Evolutionary conservation across 2,329 filamentous ascomycete species (phyloP), one percentile per base, ranked within the genome.

Genomic region (Colletotrichum theobromicola): DNA sequence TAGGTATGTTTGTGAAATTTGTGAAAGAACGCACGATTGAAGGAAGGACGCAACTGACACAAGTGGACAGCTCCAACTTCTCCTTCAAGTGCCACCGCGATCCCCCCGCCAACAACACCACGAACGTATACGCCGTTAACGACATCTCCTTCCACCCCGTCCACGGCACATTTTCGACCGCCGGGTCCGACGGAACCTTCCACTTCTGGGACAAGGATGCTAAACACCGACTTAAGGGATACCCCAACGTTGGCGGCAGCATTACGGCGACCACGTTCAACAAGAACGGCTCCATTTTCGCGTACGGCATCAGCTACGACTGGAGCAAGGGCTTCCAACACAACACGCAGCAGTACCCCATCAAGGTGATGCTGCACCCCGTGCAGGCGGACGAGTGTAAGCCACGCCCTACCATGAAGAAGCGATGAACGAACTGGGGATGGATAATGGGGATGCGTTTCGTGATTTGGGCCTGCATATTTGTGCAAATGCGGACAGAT

Each of bases 41-140:
- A n/a, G n/a, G n/a, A n/a, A n/a, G n/a, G n/a, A n/a, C n/a, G n/a
- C 46, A 60, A 58, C 64, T 77, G 37, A 72, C 62, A 72, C 62
- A n/a, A 28, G 8, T n/a, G n/a, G 4, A 24, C 77, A 93, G 93
- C 80, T 94, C 93, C 81, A 98, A 99, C 88, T 99, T 99, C 88
- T 98, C 95, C 55, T 99, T 99, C 92, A 98, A 98, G 86, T 99
- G 97, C 85, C 97, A 99, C 84, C 95, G 97, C 74, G 95, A 98
- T 80, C 91, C 92, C 7, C 91, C 94, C 2, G 86, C 92, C 72
- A 91, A 91, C 80, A 96, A 95, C 84, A 87, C 93, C 77, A 95
- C 94, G 79, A 97, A 96, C 81, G 97, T 98, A 79, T 97, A 96
- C 88, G 93, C 95, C 2, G 95, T 99, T 82, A 99, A 99, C 86